Percentiles rank a stretch among this genome's conserved stretches.
These are phyloP conservation scores for Zymoseptoria ardabiliae DNA, from an alignment of 2,329 filamentous ascomycete genomes.

Conservation along the genomic window DNA sequence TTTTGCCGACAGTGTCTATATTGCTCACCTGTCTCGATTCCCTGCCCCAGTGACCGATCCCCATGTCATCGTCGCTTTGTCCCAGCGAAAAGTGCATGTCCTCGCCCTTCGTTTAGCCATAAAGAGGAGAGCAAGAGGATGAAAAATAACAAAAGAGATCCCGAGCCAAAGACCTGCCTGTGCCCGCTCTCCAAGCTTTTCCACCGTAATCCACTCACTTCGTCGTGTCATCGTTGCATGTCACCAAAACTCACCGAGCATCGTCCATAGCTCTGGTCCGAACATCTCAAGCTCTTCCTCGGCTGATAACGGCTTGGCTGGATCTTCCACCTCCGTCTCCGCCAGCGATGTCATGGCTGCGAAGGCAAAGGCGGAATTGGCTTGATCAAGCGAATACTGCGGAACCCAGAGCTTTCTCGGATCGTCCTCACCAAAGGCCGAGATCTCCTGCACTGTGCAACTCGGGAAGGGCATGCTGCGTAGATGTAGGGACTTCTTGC, in stretches of 20 bases:
- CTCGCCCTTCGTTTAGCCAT: not conserved
- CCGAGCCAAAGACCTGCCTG: not conserved
- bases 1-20: not conserved
- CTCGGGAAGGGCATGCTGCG: not conserved
- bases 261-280: not conserved
- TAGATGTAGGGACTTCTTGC: not conserved
- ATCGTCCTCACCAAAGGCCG: not conserved
- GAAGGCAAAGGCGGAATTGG: not conserved
- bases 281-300: not conserved
- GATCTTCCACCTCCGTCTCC: not conserved
- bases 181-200: not conserved
- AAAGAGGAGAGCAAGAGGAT: not conserved
- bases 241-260: not conserved
- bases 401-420: not conserved
- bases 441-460: not conserved
- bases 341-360: not conserved
- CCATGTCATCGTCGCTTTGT: not conserved
- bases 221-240: not conserved
- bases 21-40: not conserved
- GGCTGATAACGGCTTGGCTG: not conserved
- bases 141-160: not conserved
- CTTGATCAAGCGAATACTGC: not conserved
- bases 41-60: not conserved
- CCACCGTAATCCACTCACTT: not conserved
- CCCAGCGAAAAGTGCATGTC: not conserved